These are phyloP conservation scores for Coccomyxa sp. DNA, from an alignment of 139 green algal genomes.

Conservation along the genomic window DNA sequence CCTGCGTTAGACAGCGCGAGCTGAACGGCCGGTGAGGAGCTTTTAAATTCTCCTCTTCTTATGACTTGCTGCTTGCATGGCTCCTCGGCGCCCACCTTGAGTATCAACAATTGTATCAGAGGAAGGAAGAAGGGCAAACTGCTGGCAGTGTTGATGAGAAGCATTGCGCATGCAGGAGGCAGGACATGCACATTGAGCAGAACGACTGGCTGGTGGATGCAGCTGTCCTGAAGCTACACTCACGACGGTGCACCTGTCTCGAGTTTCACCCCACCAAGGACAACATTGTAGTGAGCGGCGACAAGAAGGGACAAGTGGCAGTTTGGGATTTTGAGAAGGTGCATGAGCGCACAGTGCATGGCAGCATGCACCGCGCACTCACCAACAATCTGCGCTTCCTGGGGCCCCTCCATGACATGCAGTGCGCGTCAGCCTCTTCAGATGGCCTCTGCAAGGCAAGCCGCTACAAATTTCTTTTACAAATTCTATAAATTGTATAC, in stretches of 20 bases:
- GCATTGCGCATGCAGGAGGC: slow-evolving; percentile 10
- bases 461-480: background rate
- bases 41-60: background rate
- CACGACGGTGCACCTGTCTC: slow-evolving; percentile 56
- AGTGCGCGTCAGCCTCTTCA: slow-evolving; percentile 38
- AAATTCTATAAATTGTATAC: background rate
- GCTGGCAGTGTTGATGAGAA: too few relatives aligned
- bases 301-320: slow-evolving; percentile 40
- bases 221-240: slow-evolving; percentile 80
- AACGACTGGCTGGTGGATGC: slow-evolving; percentile 64
- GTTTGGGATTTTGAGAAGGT: slow-evolving; percentile 82
- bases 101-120: too few relatives aligned
- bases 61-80: too few relatives aligned
- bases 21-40: slow-evolving; percentile 15
- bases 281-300: slow-evolving; percentile 6
- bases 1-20: slow-evolving; percentile 34
- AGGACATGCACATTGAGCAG: background rate
- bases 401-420: slow-evolving; percentile 21
- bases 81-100: too few relatives aligned
- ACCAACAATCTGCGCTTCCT: slow-evolving; percentile 60
- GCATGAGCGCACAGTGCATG: slow-evolving; percentile 61
- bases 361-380: slow-evolving; percentile 52
- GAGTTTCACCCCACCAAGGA: slow-evolving; percentile 69
- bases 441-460: slow-evolving; percentile 66
- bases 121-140: too few relatives aligned